Conservation (phyloP, 305 asterid species). For the Salvia sclarea region DNA sequence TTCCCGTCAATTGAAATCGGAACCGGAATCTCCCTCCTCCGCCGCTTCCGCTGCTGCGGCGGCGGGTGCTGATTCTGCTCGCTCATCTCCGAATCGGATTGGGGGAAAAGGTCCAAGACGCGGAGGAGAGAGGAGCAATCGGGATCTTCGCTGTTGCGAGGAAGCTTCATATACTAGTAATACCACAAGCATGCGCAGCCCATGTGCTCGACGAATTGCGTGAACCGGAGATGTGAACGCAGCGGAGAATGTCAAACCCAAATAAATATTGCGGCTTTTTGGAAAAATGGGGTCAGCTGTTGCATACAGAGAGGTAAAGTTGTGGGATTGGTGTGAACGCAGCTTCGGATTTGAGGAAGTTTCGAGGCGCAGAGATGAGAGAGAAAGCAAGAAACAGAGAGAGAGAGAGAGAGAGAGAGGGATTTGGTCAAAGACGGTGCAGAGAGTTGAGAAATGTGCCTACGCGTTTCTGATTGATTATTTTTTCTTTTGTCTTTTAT, state of each 20-base stretch:
- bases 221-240: slow-evolving; percentile 38
- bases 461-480: slow-evolving; percentile 24
- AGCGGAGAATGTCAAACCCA: slow-evolving; percentile 20
- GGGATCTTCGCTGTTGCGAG: slow-evolving; percentile 1
- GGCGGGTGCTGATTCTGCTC: slow-evolving; percentile 32
- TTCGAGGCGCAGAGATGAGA: slow-evolving; percentile 16
- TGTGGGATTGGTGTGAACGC: slow-evolving; percentile 31
- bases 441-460: slow-evolving; percentile 30
- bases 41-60: slow-evolving; percentile 30
- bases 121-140: slow-evolving; percentile 6
- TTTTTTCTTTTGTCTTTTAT: slow-evolving; percentile 7
- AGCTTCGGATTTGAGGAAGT: slow-evolving; percentile 29
- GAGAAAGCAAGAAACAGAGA: too few relatives aligned
- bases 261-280: slow-evolving; percentile 24
- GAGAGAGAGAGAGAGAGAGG: slow-evolving; percentile 6
- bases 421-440: slow-evolving; percentile 35
- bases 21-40: slow-evolving; percentile 27
- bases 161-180: slow-evolving; percentile 24
- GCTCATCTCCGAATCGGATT: slow-evolving; percentile 30
- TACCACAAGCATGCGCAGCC: slow-evolving; percentile 5
- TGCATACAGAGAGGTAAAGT: not conserved
- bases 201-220: slow-evolving; percentile 28
- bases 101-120: not conserved
- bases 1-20: too few relatives aligned
- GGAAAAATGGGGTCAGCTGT: slow-evolving; percentile 27